Base-by-base conservation (phyloP, 2,329 filamentous ascomycete species). In the Botrytis byssoidea region DNA sequence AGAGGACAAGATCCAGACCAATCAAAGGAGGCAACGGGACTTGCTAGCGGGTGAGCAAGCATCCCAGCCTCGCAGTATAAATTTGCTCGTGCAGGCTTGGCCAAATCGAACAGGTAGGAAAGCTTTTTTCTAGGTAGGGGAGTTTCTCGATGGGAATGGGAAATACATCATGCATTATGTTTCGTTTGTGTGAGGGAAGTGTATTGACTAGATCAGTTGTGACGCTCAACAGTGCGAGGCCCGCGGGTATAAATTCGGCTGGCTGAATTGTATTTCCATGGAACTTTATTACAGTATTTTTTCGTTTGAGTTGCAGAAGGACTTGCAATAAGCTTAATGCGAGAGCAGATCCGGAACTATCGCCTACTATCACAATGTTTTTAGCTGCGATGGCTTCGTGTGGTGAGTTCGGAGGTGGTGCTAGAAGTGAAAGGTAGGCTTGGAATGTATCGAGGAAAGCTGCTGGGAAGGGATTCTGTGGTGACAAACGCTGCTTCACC, bases 1-100 rank as follows among this genome's bases (percentile, higher is more conserved):
- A 74, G 35, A n/a, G 69, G 55, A 14, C 69, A 70, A 1, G 69
- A 71, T 12, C 69, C 48, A 20, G 61, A 67, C 69, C 73, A 74
- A 63, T 66, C 48, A 6, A 46, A 22, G 4, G 44, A 51, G 8
- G 48, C 46, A 18, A 60, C 69, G 2, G 73, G 73, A 25, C 55
- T 46, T 20, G 64, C 69, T 22, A 65, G 57, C 25, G 69, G 69
- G 22, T 65, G 69, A 32, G 40, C 29, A 8, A 71, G 29, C 29
- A 65, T 42, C 25, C n/a, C 29, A 8, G 32, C 46, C 20, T 71
- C 59, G 55, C 40, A 65, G 16, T 71, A 71, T 10, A 71, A 18
- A 42, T 65, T 65, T 20, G 40, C 69, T n/a, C 69, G 40, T 48
- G 69, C 55, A 20, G 69, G 59, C 14, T 63, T 8, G 69, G 59